Evolutionary conservation across 2,329 filamentous ascomycete species (phyloP).

Genomic region (Chaetomiaceae sp.): DNA sequence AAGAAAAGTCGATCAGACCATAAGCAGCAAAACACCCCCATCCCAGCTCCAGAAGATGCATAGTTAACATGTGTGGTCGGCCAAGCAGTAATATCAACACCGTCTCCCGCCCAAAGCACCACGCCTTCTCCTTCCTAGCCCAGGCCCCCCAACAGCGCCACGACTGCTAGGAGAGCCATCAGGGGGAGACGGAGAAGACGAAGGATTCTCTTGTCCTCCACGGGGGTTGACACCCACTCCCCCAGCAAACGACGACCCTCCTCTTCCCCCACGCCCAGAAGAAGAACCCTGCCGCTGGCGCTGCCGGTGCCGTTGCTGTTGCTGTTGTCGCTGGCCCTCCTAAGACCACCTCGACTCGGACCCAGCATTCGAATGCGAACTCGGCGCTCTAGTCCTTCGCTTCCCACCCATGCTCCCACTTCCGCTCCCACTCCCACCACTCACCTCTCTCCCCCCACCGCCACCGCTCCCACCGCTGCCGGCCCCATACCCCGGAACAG

Average conservation of each 20-base stretch:
- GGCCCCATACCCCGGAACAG: slow-evolving; percentile 1
- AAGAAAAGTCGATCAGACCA: neutral
- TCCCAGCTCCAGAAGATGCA: slow-evolving; percentile 1
- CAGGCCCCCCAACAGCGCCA: neutral
- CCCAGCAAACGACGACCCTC: neutral
- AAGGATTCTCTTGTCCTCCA: too few species aligned
- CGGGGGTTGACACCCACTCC: neutral
- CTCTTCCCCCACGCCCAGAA: neutral
- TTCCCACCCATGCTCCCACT: slow-evolving; percentile 17
- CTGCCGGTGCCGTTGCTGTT: neutral
- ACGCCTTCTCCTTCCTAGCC: neutral
- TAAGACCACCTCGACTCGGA: slow-evolving; percentile 26
- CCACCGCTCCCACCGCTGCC: neutral
- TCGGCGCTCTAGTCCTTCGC: slow-evolving; percentile 24
- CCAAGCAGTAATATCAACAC: neutral
- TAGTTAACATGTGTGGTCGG: neutral
- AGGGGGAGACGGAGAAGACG: too few species aligned
- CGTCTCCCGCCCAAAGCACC: slow-evolving; percentile 1
- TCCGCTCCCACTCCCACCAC: slow-evolving; percentile 1
- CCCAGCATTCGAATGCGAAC: slow-evolving; percentile 9
- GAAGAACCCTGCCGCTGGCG: neutral
- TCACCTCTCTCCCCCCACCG: neutral
- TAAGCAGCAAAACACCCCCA: neutral
- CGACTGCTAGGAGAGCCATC: neutral
- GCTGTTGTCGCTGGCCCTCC: slow-evolving; percentile 6